Conservation (phyloP, 179 eudicot species). For the Monotropa hypopitys region DNA sequence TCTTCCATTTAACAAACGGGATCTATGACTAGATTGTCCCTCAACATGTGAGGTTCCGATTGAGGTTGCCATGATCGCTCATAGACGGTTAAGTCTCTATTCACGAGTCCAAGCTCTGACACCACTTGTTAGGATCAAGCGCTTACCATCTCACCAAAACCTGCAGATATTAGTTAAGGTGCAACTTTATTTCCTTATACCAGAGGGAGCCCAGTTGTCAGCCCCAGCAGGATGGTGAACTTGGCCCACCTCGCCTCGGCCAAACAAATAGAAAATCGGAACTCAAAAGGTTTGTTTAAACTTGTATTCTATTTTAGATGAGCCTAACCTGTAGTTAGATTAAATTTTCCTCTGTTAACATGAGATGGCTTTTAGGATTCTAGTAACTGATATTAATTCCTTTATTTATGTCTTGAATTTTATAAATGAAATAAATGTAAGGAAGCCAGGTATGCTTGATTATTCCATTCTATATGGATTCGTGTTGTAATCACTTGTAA, state of each 20-base stretch:
- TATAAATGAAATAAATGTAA: background rate
- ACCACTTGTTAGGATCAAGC: no score
- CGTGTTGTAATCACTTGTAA: background rate
- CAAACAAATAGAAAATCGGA: background rate
- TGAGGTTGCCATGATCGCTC: no score
- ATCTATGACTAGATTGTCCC: background rate
- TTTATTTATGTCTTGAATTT: background rate
- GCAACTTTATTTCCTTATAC: no score
- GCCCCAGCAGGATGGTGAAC: no score
- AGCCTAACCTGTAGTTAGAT: background rate
- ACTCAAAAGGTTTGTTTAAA: background rate
- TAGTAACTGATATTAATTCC: background rate
- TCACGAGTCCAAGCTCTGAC: no score
- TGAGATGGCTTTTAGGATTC: slow-evolving; percentile 3
- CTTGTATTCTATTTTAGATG: background rate
- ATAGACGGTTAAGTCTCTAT: no score
- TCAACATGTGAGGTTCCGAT: background rate
- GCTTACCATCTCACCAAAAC: no score
- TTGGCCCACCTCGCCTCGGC: no score
- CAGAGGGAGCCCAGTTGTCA: no score
- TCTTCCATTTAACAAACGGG: background rate
- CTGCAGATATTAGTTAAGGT: no score
- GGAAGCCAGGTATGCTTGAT: background rate
- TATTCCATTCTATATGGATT: background rate
- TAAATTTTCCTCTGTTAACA: background rate